Base-by-base conservation (phyloP, 1,284 basidiomycete species). In the Moesziomyces globuligerus region DNA sequence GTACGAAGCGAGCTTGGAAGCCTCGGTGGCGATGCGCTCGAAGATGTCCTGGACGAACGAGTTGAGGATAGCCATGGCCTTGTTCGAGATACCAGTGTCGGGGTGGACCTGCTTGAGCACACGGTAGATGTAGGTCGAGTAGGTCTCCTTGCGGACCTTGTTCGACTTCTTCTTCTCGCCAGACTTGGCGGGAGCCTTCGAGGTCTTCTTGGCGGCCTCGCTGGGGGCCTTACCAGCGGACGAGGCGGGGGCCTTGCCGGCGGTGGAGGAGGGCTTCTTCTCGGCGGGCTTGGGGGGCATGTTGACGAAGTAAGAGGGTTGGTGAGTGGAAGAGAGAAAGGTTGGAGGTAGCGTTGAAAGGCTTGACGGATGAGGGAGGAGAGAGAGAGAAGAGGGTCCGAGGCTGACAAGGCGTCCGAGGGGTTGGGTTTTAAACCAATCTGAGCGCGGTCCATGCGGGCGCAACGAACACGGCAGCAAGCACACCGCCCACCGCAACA, bases 171-270 rank as follows among this genome's bases (percentile, higher is more conserved):
- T 88, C 72, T 87, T 87, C 20, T 85, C 86, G 52, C 85, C 87
- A 47, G 86, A 87, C 75, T 86, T 84, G 59, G 83, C 62, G 51
- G 79, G 76, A 38, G 79, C 81, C 61, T 85, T 85, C 66, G 81
- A 80, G 44, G 78, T 79, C 51, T 87, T 86, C 80, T 90, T 89
- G 84, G 87, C 87, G 29, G 89, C 86, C 34, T 90, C 91, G 29
- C 67, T 51, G 43, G 82, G 78, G 61, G 78, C 78, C 78, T 82
- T 83, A 60, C 75, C 79, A 64, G 80, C 78, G 38, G 85, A 72
- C 74, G 86, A 86, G 25, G 86, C 85, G 36, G 87, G 87, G 28
- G 87, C 87, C 83, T 88, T 88, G 47, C 82, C 81, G 56, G 81
- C 84, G 49, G 86, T 86, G 28, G 87, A 88, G 56, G 86, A 86